Evolutionary conservation across 2,329 filamentous ascomycete genomes (phyloP), one percentile per base, ranked within the genome.

Genomic region (Colletotrichum noveboracense): DNA sequence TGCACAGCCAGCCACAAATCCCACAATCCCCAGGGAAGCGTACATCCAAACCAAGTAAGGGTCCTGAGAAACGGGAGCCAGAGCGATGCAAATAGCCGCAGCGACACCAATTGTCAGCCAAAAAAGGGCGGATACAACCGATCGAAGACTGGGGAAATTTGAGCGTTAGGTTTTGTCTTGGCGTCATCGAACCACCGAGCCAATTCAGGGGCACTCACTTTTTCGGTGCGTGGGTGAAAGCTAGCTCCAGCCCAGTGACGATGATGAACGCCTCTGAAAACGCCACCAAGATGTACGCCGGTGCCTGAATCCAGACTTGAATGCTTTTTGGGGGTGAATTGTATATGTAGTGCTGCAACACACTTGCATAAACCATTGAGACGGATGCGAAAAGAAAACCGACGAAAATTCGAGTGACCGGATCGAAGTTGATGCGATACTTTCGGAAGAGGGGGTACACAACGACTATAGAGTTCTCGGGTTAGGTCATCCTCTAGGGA

Each of bases 211-310:
- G 28, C 7, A 16, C 62, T 72, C 43, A 75, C 69, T 75, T 75
- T 21, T 72, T 75, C 5, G 93, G 93, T 0, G 93, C 93, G 82
- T 95, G 94, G 80, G 92, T 94, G 83, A 92, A 95, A 24, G 93
- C 93, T 79, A 94, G 94, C 82, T 95, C 93, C 13, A 94, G 88
- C 75, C 91, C 91, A 2, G 93, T 94, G 77, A 94, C 91, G 18
- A 91, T 92, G 60, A 91, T 90, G 80, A 93, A 91, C 76, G 93
- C 92, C 81, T 93, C 91, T 0, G 89, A 87, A 12, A 91, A 83
- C 34, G 88, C 91, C 48, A 92, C 90, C 56, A 92, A 85, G 62
- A 92, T 81, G 24, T 91, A 90, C 58, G 89, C 91, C 18, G 92
- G 86, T 0, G 85, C 81, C 78, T 87, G 86, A 56, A 93, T 82